Percentiles rank a stretch among this genome's conserved stretches.
Evolutionary conservation across 768 basidiomycete species (phyloP).

Genomic region (Tricholomella constricta): DNA sequence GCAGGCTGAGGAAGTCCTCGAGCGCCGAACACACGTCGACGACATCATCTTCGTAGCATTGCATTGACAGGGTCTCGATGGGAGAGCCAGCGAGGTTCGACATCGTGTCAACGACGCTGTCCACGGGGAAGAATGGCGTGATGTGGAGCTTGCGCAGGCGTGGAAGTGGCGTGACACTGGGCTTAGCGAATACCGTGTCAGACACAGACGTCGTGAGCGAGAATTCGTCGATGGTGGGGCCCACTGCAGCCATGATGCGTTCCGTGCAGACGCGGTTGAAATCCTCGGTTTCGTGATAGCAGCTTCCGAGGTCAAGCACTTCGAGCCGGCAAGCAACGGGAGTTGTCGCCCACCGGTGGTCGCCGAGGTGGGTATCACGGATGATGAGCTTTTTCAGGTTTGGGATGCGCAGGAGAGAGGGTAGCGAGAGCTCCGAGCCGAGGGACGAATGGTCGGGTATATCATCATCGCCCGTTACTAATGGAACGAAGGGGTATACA

Average conservation of each 20-base stretch:
- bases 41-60: conserved; percentile 64
- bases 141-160: conserved; percentile 59
- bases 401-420: conserved; percentile 65
- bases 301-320: conserved; percentile 58
- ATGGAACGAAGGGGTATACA: conserved; percentile 56
- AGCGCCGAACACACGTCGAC: conserved; percentile 61
- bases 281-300: conserved; percentile 53
- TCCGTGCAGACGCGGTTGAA: conserved; percentile 58
- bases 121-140: conserved; percentile 62
- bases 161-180: conserved; percentile 45
- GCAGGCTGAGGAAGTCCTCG: conserved; percentile 55
- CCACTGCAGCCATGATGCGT: conserved; percentile 62
- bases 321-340: conserved; percentile 53
- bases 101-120: conserved; percentile 60
- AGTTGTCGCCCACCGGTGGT: conserved; percentile 55
- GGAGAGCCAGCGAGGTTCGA: conserved; percentile 59
- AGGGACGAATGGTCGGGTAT: conserved; percentile 57
- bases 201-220: conserved; percentile 52
- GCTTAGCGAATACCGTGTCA: conserved; percentile 44
- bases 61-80: conserved; percentile 56
- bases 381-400: conserved; percentile 63
- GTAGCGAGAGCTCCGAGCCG: conserved; percentile 60
- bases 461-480: conserved; percentile 62
- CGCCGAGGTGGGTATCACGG: conserved; percentile 72
- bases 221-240: conserved; percentile 55